Evolutionary conservation across 2,329 filamentous ascomycete species (phyloP), one percentile per base, ranked within the genome.

Genomic region (Fusarium veterinarium): DNA sequence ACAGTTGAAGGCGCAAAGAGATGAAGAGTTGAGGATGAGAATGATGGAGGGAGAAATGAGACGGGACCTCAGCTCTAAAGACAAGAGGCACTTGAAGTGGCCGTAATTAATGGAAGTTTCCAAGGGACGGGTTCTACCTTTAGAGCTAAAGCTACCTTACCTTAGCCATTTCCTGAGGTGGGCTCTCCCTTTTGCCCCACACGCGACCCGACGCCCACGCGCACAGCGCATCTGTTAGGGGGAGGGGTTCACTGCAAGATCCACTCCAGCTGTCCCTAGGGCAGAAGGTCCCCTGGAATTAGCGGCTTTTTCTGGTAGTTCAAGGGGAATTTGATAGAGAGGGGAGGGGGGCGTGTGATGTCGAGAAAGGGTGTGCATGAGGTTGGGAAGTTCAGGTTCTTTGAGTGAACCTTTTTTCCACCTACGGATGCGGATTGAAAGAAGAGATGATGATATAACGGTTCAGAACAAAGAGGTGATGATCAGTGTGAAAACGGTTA

Each of bases 51-150:
- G 49, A 40, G 33, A 41, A 60, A 45, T 25, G 56, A 46, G 41
- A 58, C 8, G 30, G 45, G 65, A 68, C 56, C 64, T 67, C 48
- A 55, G 65, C 56, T 68, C 64, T 52, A 60, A 46, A 51, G 64
- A 42, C 46, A 46, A 60, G 33, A 51, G 64, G 37, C 46, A 55
- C 53, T 53, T 64, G 58, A n/a, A 69, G 49, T 42, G 38, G 37
- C 20, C 33, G 60, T 70, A 66, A 70, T 70, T 70, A 64, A 70
- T 70, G 66, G 60, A 70, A 70, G 66, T 69, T 69, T 69, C 66
- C 64, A 58, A 69, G 64, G 58, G 66, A 69, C 66, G 66, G 66
- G 66, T 69, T 52, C 58, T 56, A 48, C 64, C 58, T 46, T 69
- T 69, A 31, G 49, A 67, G 63, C 65, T 69, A 69, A 31, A 35